Evolutionary conservation across 257 asterid species (phyloP).

Genomic region (Craterostigma plantagineum): DNA sequence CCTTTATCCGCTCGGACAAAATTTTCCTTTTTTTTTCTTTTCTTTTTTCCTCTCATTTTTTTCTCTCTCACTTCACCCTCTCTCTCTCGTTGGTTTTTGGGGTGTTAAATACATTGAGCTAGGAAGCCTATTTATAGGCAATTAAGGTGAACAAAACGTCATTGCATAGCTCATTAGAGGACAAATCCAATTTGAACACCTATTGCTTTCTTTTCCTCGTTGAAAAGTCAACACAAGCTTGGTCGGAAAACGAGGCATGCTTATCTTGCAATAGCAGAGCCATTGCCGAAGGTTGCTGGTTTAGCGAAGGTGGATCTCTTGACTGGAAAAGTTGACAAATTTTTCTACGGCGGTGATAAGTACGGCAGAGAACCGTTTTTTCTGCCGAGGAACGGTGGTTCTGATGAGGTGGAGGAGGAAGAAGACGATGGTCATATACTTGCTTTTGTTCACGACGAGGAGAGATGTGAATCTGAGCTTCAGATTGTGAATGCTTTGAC

Average conservation of each 20-base stretch:
- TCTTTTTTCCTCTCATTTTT: too few species aligned
- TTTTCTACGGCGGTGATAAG: constrained; percentile 22
- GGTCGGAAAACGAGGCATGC: constrained; percentile 40
- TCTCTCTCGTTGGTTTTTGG: too few species aligned
- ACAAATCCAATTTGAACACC: too few species aligned
- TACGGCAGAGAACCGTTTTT: constrained; percentile 56
- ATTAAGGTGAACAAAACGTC: too few species aligned
- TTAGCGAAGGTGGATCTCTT: constrained; percentile 43
- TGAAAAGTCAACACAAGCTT: too few species aligned
- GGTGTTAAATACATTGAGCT: too few species aligned
- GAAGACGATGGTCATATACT: constrained; percentile 50
- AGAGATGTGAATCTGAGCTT: constrained; percentile 38
- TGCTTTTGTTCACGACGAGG: constrained; percentile 36
- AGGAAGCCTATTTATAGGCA: too few species aligned
- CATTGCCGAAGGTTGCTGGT: constrained; percentile 65
- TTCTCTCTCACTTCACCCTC: too few species aligned
- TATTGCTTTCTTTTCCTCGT: too few species aligned
- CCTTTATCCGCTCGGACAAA: too few species aligned
- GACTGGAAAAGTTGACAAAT: constrained; percentile 22
- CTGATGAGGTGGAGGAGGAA: constrained; percentile 8
- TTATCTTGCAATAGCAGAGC: constrained; percentile 51
- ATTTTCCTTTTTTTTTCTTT: too few species aligned
- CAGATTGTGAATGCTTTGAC: constrained; percentile 33
- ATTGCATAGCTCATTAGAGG: too few species aligned
- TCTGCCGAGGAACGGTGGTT: constrained; percentile 21